These are phyloP conservation scores for Rhodotorula taiwanensis DNA, from an alignment of 768 basidiomycete genomes.

Conservation along the genomic window DNA sequence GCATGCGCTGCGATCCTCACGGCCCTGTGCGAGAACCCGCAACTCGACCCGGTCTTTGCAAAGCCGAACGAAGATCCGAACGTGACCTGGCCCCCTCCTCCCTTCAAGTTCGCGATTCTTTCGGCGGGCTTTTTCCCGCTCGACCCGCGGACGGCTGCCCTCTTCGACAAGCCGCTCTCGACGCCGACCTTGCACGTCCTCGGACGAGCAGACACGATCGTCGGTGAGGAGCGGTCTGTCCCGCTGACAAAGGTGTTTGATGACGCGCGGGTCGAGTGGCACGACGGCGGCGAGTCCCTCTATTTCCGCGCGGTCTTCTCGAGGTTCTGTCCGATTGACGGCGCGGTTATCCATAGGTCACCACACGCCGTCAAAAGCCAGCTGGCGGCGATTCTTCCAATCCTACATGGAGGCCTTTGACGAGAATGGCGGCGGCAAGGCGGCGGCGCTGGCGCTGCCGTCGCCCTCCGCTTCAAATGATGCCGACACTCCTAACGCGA, in stretches of 20 bases:
- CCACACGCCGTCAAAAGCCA: slow-evolving; percentile 69
- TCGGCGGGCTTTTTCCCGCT: slow-evolving; percentile 30
- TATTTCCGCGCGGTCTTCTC: neutral
- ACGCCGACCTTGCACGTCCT: slow-evolving; percentile 74
- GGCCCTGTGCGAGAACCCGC: slow-evolving; percentile 24
- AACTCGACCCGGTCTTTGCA: slow-evolving; percentile 31
- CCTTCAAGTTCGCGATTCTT: slow-evolving; percentile 32
- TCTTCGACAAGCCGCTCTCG: slow-evolving; percentile 47
- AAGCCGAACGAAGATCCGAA: neutral
- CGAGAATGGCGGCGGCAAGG: neutral
- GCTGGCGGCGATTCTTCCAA: slow-evolving; percentile 68
- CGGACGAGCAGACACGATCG: slow-evolving; percentile 69
- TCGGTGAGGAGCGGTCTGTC: slow-evolving; percentile 57
- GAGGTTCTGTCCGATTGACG: no score
- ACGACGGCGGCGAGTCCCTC: slow-evolving; percentile 62
- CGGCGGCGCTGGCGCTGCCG: slow-evolving; percentile 5
- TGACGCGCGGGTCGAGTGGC: slow-evolving; percentile 62
- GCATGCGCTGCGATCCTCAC: slow-evolving; percentile 25
- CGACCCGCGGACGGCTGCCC: slow-evolving; percentile 9
- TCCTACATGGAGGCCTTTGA: slow-evolving; percentile 49
- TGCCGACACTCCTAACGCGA: neutral
- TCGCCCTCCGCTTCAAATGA: slow-evolving; percentile 16
- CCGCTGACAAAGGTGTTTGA: slow-evolving; percentile 54
- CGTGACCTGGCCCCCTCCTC: slow-evolving; percentile 23
- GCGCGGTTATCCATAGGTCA: no score